These are phyloP conservation scores for Trapa bicornis DNA, from an alignment of 345 rosid species.

Conservation along the genomic window DNA sequence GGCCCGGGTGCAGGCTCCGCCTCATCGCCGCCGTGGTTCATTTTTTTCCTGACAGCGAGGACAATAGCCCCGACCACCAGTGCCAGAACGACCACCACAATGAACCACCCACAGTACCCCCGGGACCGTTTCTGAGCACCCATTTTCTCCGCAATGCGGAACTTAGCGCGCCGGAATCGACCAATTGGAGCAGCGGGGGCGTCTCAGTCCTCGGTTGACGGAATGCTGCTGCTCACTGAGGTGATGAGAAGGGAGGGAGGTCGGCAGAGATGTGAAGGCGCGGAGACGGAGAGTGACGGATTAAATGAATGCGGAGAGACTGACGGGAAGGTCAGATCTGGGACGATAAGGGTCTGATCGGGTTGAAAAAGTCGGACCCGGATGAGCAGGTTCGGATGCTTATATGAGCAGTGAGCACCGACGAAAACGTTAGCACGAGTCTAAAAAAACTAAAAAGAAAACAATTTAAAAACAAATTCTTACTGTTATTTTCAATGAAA, in stretches of 20 bases:
- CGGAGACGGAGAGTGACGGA: not conserved
- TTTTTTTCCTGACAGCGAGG: conserved; percentile 35
- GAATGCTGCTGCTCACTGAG: not conserved
- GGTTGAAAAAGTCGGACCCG: not conserved
- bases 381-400: not conserved
- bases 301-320: conserved; percentile 3
- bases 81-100: conserved; percentile 40
- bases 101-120: conserved; percentile 62
- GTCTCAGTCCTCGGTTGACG: not conserved
- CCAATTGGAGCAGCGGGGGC: not conserved
- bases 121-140: conserved; percentile 47
- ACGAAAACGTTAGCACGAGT: not conserved
- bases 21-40: conserved; percentile 26
- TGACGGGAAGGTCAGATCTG: conserved; percentile 6
- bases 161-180: not conserved
- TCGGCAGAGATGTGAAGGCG: not conserved
- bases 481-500: not conserved
- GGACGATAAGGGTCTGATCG: conserved; percentile 1
- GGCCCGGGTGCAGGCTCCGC: conserved; percentile 65
- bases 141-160: conserved; percentile 22
- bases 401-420: conserved; percentile 4
- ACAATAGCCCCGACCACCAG: conserved; percentile 45
- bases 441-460: not conserved
- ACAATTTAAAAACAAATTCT: not conserved
- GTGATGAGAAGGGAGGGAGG: not conserved